Evolutionary conservation across 2,329 filamentous ascomycete genomes (phyloP).

Genomic region (Paracoccidioides brasiliensis): DNA sequence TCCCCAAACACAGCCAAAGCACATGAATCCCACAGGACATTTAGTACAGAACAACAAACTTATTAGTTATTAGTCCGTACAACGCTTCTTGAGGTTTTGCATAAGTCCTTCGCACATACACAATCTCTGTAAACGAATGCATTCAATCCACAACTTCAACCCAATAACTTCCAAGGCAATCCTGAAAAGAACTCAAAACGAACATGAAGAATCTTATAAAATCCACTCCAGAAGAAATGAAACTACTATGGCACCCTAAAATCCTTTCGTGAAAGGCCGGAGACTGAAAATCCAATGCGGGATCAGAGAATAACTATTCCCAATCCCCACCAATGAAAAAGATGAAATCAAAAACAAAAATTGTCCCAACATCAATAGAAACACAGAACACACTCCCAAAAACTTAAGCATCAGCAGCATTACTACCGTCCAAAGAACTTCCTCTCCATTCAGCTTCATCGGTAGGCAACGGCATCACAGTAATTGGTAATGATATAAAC

Average conservation of each 20-base stretch:
- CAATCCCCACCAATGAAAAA: background rate
- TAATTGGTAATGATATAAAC: constrained; percentile 11
- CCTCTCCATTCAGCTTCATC: constrained; percentile 18
- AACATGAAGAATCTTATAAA: background rate
- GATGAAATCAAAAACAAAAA: background rate
- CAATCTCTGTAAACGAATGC: too few relatives aligned
- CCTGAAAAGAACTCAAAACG: background rate
- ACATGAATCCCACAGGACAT: too few relatives aligned
- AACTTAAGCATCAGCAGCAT: constrained; percentile 8
- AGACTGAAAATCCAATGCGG: background rate
- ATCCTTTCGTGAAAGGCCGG: background rate
- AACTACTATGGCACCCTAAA: background rate
- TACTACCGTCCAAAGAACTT: constrained; percentile 16
- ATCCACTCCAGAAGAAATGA: background rate
- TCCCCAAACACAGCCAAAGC: too few relatives aligned
- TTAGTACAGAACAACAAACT: too few relatives aligned
- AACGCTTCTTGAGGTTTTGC: background rate
- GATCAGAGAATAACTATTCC: background rate
- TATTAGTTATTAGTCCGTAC: background rate
- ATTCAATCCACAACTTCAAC: background rate
- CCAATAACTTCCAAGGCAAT: background rate
- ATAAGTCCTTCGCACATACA: background rate
- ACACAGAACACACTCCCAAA: background rate
- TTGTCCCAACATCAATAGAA: background rate
- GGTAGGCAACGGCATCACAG: constrained; percentile 10